Conservation (phyloP, 352 stramenopile species). For the Phytophthora macrochlamydospora region DNA sequence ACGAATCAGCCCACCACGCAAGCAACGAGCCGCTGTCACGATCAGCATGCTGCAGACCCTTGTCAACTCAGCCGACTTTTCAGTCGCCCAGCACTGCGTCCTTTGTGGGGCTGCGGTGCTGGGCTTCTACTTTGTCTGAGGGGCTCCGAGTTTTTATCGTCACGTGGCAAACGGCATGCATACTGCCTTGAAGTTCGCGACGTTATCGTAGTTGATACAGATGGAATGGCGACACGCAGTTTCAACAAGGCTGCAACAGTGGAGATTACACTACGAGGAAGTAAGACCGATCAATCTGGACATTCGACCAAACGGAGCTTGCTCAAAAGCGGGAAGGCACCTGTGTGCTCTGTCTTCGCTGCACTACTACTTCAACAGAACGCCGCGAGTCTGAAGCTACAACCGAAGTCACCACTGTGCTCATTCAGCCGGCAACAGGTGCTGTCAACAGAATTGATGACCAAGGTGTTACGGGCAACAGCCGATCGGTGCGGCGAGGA, state of each 20-base stretch:
- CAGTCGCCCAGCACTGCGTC: slow-evolving; percentile 11
- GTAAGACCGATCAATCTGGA: not conserved
- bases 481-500: not conserved
- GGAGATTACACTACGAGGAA: not conserved
- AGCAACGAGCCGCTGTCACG: not conserved
- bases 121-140: slow-evolving; percentile 24
- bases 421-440: not conserved
- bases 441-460: slow-evolving; percentile 11
- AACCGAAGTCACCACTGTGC: not conserved
- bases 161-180: not conserved
- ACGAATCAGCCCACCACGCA: not conserved
- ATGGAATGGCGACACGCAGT: not conserved
- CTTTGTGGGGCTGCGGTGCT: slow-evolving; percentile 22
- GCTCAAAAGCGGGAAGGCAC: not conserved
- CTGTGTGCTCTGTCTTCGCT: not conserved
- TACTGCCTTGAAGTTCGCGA: not conserved
- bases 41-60: not conserved
- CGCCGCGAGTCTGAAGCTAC: not conserved
- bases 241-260: not conserved
- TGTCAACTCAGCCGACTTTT: not conserved
- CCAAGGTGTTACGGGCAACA: slow-evolving; percentile 9
- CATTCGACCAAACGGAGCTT: not conserved
- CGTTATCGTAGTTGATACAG: not conserved
- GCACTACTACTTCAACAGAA: not conserved
- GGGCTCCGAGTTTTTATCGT: slow-evolving; percentile 9